Conservation (phyloP, 2,329 filamentous ascomycete species). For the Botrytis byssoidea region DNA sequence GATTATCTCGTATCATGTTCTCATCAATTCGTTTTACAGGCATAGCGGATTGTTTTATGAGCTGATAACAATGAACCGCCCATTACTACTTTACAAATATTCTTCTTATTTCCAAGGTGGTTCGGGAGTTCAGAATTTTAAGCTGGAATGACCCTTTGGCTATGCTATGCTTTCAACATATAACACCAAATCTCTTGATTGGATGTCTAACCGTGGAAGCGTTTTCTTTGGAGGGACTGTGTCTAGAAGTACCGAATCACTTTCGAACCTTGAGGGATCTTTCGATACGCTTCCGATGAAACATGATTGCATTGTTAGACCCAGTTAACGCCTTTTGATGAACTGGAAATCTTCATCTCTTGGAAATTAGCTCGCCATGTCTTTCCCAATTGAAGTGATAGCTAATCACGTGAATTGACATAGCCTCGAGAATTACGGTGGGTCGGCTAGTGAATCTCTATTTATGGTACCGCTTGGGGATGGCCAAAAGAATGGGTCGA, state of each 20-base stretch:
- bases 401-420: background rate
- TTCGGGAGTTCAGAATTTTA: background rate
- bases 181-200: background rate
- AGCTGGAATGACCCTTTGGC: background rate
- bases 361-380: slow-evolving; percentile 2
- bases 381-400: background rate
- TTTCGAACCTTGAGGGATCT: background rate
- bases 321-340: background rate
- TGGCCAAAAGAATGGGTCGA: background rate
- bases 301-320: background rate
- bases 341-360: background rate
- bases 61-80: background rate
- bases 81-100: background rate
- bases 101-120: background rate
- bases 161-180: background rate
- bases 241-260: background rate
- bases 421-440: slow-evolving; percentile 1
- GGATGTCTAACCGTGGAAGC: background rate
- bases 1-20: background rate
- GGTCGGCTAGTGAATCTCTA: slow-evolving; percentile 11
- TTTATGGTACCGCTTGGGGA: slow-evolving; percentile 10
- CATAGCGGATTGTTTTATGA: background rate
- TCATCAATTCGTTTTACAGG: background rate
- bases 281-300: background rate
- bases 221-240: background rate